Base-by-base conservation (phyloP, 306 rosid genomes). In the Prunus fruticosa region DNA sequence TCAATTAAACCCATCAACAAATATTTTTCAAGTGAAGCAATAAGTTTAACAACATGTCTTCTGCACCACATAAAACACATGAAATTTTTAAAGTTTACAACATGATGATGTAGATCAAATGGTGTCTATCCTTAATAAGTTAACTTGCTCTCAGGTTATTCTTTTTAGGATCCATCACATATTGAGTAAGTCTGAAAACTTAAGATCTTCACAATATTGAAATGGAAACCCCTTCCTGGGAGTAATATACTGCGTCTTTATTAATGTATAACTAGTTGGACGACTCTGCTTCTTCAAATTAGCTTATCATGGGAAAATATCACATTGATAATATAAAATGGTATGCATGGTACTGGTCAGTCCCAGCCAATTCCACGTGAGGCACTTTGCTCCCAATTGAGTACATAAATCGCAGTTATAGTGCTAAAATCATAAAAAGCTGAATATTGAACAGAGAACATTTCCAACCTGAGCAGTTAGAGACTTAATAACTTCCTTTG, bases 401-500 rank as follows among this genome's bases (percentile, higher is more conserved):
- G 81, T 47, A 45, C 9, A 76, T 66, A 76, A 23, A 45, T 19
- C 41, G 54, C 58, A 56, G 1, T 20, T 34, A 15, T 20, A 72
- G 25, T 28, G 63, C 76, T 72, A 69, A 54, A 77, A 46, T 46
- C 57, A 62, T 14, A 28, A 78, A 58, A 56, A 70, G 61, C 32
- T 73, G 67, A 72, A 74, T 18, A 25, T 13, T 27, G 76, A 50
- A 4, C 22, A 49, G 25, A 71, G 64, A 84, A 81, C 30, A 64
- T 53, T 74, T 69, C 86, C 77, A 78, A 95, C 99, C 97, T 95
- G 99, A 79, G 87, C 76, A 70, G 96, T 87, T 69, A 95, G 83
- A 73, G 93, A 95, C 86, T 89, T 90, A 71, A 92, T 92, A 81
- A 89, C 93, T 82, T 88, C 97, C 85, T 95, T 95, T 6, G 93